Percentiles rank a stretch among this genome's conserved stretches.
Conservation (phyloP, 2,329 filamentous ascomycete genomes). For the Fusarium drepaniforme region DNA sequence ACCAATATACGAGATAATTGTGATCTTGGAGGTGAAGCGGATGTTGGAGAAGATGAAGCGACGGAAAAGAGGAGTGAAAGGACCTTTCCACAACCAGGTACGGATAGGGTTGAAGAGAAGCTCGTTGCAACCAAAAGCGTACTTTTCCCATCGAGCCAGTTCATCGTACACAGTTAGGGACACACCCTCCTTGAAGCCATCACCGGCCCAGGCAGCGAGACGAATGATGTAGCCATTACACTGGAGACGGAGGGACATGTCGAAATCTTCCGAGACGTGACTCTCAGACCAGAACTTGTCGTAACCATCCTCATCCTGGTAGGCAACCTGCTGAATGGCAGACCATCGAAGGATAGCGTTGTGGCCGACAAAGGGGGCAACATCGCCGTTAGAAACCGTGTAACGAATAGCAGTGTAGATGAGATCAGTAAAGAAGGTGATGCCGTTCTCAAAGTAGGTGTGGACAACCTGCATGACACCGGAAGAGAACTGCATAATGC, state of each 20-base stretch:
- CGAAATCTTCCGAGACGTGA: slow-evolving; percentile 85
- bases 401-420: slow-evolving; percentile 84
- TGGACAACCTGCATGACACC: slow-evolving; percentile 84
- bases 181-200: slow-evolving; percentile 87
- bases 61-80: slow-evolving; percentile 84
- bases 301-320: slow-evolving; percentile 76
- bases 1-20: slow-evolving; percentile 81
- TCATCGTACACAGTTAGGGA: slow-evolving; percentile 89
- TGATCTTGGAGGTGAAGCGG: slow-evolving; percentile 80
- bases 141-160: slow-evolving; percentile 87
- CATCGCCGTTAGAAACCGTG: slow-evolving; percentile 81
- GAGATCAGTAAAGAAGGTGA: slow-evolving; percentile 79
- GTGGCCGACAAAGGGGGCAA: slow-evolving; percentile 85
- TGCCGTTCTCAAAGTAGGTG: slow-evolving; percentile 79
- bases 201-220: slow-evolving; percentile 77
- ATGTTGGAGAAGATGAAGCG: slow-evolving; percentile 80
- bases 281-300: slow-evolving; percentile 87
- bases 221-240: slow-evolving; percentile 79
- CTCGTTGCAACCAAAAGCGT: slow-evolving; percentile 87
- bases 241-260: slow-evolving; percentile 84
- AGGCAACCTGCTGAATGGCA: slow-evolving; percentile 79
- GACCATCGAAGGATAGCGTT: slow-evolving; percentile 83
- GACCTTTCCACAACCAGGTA: slow-evolving; percentile 79
- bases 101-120: slow-evolving; percentile 83
- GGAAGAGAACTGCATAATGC: slow-evolving; percentile 82